Percentiles rank a stretch among this genome's conserved stretches.
These are phyloP conservation scores for Typha latifolia DNA, from an alignment of 176 grass and related monocot genomes.

Conservation along the genomic window DNA sequence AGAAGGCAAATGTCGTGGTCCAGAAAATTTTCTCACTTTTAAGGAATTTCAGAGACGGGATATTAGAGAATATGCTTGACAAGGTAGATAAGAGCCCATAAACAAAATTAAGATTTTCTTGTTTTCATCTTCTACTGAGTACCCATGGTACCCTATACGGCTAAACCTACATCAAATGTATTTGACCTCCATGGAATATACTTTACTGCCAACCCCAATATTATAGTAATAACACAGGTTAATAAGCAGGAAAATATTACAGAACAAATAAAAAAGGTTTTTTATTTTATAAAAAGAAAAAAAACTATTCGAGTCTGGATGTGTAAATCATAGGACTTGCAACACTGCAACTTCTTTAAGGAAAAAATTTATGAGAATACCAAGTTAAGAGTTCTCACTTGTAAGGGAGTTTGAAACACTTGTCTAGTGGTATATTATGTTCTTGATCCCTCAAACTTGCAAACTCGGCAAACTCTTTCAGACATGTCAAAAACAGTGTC, in stretches of 20 bases:
- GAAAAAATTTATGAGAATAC: constrained; percentile 1
- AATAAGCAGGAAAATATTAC: too few relatives aligned
- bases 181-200: too few relatives aligned
- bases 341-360: not conserved
- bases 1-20: too few relatives aligned
- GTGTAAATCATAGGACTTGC: not conserved
- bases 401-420: constrained; percentile 89
- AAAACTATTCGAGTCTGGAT: not conserved
- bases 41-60: not conserved
- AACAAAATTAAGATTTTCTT: too few relatives aligned
- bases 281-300: not conserved
- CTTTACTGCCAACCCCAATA: too few relatives aligned
- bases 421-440: constrained; percentile 86
- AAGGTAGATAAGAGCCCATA: too few relatives aligned
- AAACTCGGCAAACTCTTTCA: constrained; percentile 91
- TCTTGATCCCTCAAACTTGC: constrained; percentile 64
- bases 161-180: too few relatives aligned
- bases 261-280: not conserved
- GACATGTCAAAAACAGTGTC: constrained; percentile 89
- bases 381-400: constrained; percentile 37
- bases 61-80: not conserved
- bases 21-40: not conserved
- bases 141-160: too few relatives aligned
- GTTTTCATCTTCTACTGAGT: too few relatives aligned
- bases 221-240: too few relatives aligned